Conservation (phyloP, 768 basidiomycete genomes). For the Lepiota subincarnata region DNA sequence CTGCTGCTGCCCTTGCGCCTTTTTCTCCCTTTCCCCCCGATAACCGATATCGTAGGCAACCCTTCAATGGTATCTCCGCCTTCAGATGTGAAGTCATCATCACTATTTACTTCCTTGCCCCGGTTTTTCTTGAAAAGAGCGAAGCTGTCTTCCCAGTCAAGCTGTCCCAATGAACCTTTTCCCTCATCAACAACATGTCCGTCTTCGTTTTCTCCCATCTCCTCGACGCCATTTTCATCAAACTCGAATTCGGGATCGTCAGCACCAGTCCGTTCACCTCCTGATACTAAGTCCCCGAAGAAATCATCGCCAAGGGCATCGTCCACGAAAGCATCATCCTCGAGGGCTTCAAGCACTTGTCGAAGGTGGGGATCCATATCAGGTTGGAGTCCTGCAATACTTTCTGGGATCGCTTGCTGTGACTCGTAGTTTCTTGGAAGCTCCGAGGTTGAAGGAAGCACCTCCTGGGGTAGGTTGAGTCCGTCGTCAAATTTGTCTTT, state of each 20-base stretch:
- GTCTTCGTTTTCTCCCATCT: constrained; percentile 12
- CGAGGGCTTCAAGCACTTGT: constrained; percentile 89
- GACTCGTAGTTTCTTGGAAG: constrained; percentile 72
- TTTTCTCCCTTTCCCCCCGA: constrained; percentile 69
- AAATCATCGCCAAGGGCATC: constrained; percentile 71
- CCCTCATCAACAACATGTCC: constrained; percentile 12
- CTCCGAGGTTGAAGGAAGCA: constrained; percentile 68
- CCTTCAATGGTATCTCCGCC: constrained; percentile 78
- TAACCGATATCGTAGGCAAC: constrained; percentile 70
- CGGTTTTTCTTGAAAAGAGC: constrained; percentile 73
- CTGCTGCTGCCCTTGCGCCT: constrained; percentile 73
- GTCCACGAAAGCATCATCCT: constrained; percentile 93
- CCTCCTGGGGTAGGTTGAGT: constrained; percentile 62
- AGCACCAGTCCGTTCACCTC: constrained; percentile 61
- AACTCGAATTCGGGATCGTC: constrained; percentile 70
- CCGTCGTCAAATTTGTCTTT: constrained; percentile 32
- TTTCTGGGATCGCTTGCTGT: constrained; percentile 74
- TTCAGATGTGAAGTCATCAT: constrained; percentile 60
- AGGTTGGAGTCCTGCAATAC: constrained; percentile 86
- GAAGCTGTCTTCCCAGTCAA: constrained; percentile 77
- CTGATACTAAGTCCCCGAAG: constrained; percentile 65
- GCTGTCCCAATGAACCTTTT: constrained; percentile 32
- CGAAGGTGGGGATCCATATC: constrained; percentile 96
- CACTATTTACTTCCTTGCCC: constrained; percentile 36
- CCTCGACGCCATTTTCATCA: constrained; percentile 41